Conservation (phyloP, 495 filamentous ascomycete genomes). For the Rhypophila decipiens region DNA sequence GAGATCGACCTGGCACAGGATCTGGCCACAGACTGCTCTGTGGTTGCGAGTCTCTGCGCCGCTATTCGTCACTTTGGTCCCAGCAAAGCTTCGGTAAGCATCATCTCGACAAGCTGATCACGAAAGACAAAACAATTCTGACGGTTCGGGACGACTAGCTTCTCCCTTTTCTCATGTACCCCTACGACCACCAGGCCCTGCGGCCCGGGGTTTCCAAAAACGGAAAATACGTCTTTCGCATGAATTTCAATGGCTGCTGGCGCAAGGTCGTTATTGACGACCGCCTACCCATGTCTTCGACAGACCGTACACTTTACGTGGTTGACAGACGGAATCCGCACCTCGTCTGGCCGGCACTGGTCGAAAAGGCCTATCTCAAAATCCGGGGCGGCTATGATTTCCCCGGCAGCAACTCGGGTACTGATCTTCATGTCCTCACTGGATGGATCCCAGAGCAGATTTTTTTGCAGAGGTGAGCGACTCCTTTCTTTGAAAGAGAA, state of each 20-base stretch:
- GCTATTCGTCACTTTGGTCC: slow-evolving; percentile 43
- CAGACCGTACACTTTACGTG: slow-evolving; percentile 73
- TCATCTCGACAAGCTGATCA: not conserved
- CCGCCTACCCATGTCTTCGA: slow-evolving; percentile 70
- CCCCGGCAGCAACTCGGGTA: slow-evolving; percentile 95
- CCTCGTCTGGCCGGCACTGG: slow-evolving; percentile 83
- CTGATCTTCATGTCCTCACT: slow-evolving; percentile 82
- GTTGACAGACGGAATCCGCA: slow-evolving; percentile 72
- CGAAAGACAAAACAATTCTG: not conserved
- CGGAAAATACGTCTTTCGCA: slow-evolving; percentile 85
- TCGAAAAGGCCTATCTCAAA: slow-evolving; percentile 98
- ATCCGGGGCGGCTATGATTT: slow-evolving; percentile 95
- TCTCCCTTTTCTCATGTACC: slow-evolving; percentile 64
- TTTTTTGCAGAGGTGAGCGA: slow-evolving; percentile 63
- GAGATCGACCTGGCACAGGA: slow-evolving; percentile 85
- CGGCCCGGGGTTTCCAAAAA: slow-evolving; percentile 58
- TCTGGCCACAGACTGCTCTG: slow-evolving; percentile 89
- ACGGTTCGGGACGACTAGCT: slow-evolving; percentile 38
- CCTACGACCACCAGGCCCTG: slow-evolving; percentile 52
- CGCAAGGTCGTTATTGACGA: slow-evolving; percentile 88
- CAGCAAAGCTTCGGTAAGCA: slow-evolving; percentile 28
- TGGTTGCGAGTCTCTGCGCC: slow-evolving; percentile 92
- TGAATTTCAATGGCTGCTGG: slow-evolving; percentile 92
- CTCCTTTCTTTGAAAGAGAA: too few relatives aligned
- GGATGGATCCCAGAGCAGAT: slow-evolving; percentile 97